Percentiles rank a stretch among this genome's conserved stretches.
Evolutionary conservation across 164 flowering plant species (phyloP).

Genomic region (Stephania cephalantha): DNA sequence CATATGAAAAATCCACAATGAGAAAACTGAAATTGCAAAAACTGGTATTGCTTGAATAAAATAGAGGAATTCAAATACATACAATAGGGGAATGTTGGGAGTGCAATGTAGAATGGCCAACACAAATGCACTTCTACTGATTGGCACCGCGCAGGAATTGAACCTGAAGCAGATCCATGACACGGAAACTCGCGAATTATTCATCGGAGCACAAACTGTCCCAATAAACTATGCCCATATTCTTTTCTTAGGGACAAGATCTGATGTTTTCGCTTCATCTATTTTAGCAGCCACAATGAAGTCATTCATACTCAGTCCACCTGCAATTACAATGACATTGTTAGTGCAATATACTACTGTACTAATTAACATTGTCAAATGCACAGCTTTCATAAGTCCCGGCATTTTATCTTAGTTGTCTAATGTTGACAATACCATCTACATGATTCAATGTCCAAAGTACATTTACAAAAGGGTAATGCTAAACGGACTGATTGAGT

Average conservation of each 20-base stretch:
- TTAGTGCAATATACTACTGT: no score
- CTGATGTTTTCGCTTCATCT: slow-evolving; percentile 70
- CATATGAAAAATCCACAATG: no score
- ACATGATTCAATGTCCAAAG: no score
- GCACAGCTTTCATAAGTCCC: no score
- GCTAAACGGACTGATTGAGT: no score
- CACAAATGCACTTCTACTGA: not conserved
- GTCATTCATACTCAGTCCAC: slow-evolving; percentile 90
- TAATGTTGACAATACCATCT: no score
- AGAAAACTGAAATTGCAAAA: no score
- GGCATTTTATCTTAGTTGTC: no score
- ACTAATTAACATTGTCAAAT: no score
- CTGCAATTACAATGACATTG: slow-evolving; percentile 33
- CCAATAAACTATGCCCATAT: slow-evolving; percentile 56
- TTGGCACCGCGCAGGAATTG: not conserved
- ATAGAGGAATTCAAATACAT: not conserved
- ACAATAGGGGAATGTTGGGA: not conserved
- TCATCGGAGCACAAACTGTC: not conserved
- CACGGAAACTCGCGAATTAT: not conserved
- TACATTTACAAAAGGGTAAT: no score
- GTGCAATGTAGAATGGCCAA: not conserved
- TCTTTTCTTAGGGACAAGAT: slow-evolving; percentile 74
- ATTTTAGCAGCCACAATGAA: slow-evolving; percentile 90
- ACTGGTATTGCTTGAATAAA: not conserved
- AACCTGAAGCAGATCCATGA: not conserved